phyloP scores from a whole-genome alignment of 495 filamentous ascomycete species.

The Barbatosphaeria neglecta region DNA sequence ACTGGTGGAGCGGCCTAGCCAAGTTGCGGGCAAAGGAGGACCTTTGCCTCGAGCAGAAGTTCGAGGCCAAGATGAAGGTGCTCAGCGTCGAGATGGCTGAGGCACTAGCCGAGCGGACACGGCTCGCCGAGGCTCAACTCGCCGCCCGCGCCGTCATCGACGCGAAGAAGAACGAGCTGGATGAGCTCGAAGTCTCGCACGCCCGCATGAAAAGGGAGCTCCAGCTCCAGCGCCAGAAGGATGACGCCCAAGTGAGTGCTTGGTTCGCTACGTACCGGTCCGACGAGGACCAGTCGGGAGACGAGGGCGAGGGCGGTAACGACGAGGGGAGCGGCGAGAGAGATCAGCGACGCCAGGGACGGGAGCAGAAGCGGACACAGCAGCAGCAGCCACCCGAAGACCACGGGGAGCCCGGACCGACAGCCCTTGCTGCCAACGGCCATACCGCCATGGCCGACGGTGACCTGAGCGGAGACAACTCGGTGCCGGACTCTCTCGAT shows the following conservation, averaged over 20 bases:
- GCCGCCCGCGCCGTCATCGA: neutral
- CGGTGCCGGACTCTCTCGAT: too few species aligned
- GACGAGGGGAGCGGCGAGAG: neutral
- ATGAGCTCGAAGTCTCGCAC: neutral
- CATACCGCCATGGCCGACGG: neutral
- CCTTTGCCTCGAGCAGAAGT: neutral
- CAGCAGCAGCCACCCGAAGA: neutral
- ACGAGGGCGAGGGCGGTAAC: neutral
- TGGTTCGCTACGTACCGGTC: neutral
- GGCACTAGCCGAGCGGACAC: neutral
- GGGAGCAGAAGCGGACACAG: neutral
- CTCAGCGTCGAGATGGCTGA: neutral
- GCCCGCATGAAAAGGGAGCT: neutral
- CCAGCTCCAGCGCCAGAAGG: neutral
- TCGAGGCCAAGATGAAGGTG: neutral
- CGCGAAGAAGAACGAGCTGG: neutral
- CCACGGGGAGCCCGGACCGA: too few species aligned
- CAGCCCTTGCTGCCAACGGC: neutral
- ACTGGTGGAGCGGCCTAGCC: too few species aligned
- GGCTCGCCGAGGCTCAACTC: neutral
- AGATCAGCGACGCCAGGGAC: neutral
- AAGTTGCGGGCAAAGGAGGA: conserved; percentile 9
- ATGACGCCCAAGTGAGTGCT: neutral
- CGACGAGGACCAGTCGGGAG: neutral
- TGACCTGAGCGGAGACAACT: too few species aligned